These are phyloP conservation scores for Turritis glabra DNA, from an alignment of 345 rosid genomes.

Conservation along the genomic window DNA sequence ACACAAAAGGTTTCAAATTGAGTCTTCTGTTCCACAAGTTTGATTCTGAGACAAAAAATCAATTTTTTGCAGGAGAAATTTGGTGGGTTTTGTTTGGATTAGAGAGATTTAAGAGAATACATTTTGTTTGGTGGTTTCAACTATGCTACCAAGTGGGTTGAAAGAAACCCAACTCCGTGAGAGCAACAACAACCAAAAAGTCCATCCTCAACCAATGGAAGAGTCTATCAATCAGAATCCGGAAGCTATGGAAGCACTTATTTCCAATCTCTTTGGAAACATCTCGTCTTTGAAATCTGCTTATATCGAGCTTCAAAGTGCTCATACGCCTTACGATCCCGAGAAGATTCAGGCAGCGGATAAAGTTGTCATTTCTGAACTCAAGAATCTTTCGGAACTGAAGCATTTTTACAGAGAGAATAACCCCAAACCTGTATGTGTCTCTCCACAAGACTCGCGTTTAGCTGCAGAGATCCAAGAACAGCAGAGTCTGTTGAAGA, in stretches of 20 bases:
- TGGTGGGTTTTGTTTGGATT: conserved; percentile 1
- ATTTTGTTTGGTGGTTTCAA: conserved; percentile 44
- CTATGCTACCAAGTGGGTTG: conserved; percentile 77
- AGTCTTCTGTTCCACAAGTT: background rate
- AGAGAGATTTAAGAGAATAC: conserved; percentile 12
- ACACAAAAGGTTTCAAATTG: background rate
- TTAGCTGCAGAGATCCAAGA: conserved; percentile 93
- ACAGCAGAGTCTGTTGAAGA: conserved; percentile 79
- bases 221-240: conserved; percentile 67
- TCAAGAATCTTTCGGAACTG: conserved; percentile 75
- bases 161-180: conserved; percentile 78
- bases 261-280: conserved; percentile 67
- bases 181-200: conserved; percentile 64
- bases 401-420: conserved; percentile 78
- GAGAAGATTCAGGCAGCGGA: conserved; percentile 88
- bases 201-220: conserved; percentile 94
- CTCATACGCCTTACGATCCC: conserved; percentile 85
- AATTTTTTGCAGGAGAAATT: conserved; percentile 5
- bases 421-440: conserved; percentile 66
- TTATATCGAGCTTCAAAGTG: conserved; percentile 79
- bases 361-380: conserved; percentile 72
- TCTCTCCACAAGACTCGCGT: conserved; percentile 83
- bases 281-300: conserved; percentile 79
- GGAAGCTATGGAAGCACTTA: conserved; percentile 73
- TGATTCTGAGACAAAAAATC: background rate